A percentile compares a stretch with the other conserved stretches of the same genome.
phyloP scores from a whole-genome alignment of 2,329 filamentous ascomycete genomes.

The Hypoxylon sp. region DNA sequence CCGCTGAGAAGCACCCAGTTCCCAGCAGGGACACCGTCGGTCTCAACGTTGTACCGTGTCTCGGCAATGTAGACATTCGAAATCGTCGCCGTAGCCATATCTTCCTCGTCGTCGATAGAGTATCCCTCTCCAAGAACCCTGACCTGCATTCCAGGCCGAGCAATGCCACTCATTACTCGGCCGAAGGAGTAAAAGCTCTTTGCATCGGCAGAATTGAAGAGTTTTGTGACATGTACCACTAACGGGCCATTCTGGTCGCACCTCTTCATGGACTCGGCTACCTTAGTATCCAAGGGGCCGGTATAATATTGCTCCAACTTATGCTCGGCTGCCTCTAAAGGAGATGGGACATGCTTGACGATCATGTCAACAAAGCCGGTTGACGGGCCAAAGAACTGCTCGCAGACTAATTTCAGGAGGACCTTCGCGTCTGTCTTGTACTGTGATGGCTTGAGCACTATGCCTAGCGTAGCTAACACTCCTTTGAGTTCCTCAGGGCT shows the following conservation, averaged over 20 bases:
- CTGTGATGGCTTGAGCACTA: slow-evolving; percentile 90
- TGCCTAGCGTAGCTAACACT: slow-evolving; percentile 83
- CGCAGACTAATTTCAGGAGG: slow-evolving; percentile 88
- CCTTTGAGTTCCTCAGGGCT: slow-evolving; percentile 85
- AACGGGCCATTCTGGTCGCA: slow-evolving; percentile 93
- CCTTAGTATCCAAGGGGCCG: slow-evolving; percentile 84
- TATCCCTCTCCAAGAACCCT: slow-evolving; percentile 95
- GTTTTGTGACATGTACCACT: slow-evolving; percentile 91
- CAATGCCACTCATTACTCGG: slow-evolving; percentile 92
- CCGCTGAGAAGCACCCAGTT: slow-evolving; percentile 93
- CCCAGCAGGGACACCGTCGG: slow-evolving; percentile 91
- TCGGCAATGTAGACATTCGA: slow-evolving; percentile 90
- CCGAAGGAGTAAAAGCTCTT: slow-evolving; percentile 91
- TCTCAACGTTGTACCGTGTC: slow-evolving; percentile 91
- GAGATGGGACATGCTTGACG: slow-evolving; percentile 88
- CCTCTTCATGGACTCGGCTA: slow-evolving; percentile 81
- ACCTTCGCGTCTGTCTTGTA: slow-evolving; percentile 91
- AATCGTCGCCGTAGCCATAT: slow-evolving; percentile 90
- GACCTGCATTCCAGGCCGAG: slow-evolving; percentile 82
- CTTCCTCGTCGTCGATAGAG: slow-evolving; percentile 96
- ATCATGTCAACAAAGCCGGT: slow-evolving; percentile 97
- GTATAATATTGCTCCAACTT: slow-evolving; percentile 92
- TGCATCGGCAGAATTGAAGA: slow-evolving; percentile 92
- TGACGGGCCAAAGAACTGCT: slow-evolving; percentile 93
- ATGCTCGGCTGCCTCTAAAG: slow-evolving; percentile 79